Evolutionary conservation across 495 filamentous ascomycete genomes (phyloP).

Genomic region (Podospora tetraspora): DNA sequence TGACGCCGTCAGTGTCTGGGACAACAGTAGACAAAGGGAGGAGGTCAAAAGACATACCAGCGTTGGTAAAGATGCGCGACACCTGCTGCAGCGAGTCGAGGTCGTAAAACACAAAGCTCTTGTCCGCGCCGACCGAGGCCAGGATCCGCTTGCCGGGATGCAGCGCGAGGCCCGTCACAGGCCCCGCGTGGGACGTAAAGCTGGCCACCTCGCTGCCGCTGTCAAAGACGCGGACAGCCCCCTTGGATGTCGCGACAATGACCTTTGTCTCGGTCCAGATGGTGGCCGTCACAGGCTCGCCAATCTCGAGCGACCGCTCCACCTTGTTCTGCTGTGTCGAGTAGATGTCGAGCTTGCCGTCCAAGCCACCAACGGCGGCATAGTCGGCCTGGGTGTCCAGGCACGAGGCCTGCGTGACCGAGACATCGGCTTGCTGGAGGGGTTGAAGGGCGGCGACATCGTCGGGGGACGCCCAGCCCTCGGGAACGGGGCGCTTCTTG

Average conservation of each 20-base stretch:
- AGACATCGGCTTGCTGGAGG: slow-evolving; percentile 58
- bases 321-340: slow-evolving; percentile 66
- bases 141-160: slow-evolving; percentile 83
- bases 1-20: slow-evolving; percentile 41
- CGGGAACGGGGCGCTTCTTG: slow-evolving; percentile 79
- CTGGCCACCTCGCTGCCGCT: slow-evolving; percentile 57
- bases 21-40: not conserved
- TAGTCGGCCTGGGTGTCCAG: slow-evolving; percentile 67
- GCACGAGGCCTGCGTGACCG: slow-evolving; percentile 53
- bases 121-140: slow-evolving; percentile 84
- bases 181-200: slow-evolving; percentile 74
- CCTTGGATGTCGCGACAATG: slow-evolving; percentile 63
- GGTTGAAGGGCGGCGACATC: slow-evolving; percentile 61
- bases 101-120: slow-evolving; percentile 91
- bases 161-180: slow-evolving; percentile 66
- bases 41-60: slow-evolving; percentile 53
- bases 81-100: slow-evolving; percentile 58
- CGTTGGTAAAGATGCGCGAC: slow-evolving; percentile 73
- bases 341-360: slow-evolving; percentile 75
- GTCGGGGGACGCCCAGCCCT: slow-evolving; percentile 77
- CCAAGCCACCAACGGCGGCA: slow-evolving; percentile 71
- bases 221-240: slow-evolving; percentile 74
- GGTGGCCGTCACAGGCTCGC: slow-evolving; percentile 69
- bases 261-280: slow-evolving; percentile 73
- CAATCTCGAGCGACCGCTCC: slow-evolving; percentile 58